Base-by-base conservation (phyloP, 2,329 filamentous ascomycete species). In the Penicillium sclerotigenum region DNA sequence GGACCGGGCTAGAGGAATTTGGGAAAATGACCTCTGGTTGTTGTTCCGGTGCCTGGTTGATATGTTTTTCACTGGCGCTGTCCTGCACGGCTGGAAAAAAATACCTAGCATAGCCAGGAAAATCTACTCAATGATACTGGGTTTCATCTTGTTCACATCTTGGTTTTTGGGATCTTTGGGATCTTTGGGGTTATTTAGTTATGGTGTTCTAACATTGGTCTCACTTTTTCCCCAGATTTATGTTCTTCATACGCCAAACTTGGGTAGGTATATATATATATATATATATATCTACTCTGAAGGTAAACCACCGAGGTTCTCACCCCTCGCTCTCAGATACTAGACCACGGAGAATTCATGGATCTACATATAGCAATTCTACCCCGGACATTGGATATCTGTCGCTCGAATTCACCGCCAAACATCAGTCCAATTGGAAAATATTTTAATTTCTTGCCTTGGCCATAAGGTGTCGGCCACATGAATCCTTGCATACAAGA, bases 101-200 rank as follows among this genome's bases (percentile, higher is more conserved):
- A 65, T 62, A 62, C 64, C 64, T 66, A 66, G 62, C 64, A 66
- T 66, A 66, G 64, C 59, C 52, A 77, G 68, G 14, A 76, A 67
- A 42, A 71, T 71, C 43, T 72, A 61, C 50, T 66, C 64, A 65
- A 66, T 66, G 59, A 65, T 62, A 66, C 64, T 62, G 64, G 64
- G 61, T 66, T 66, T 66, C 58, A 65, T 61, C 57, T 60, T 64
- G 62, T 66, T 66, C 63, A 65, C 57, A 51, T 26, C 28, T 45
- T 55, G 38, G 14, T 51, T 24, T 40, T 45, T n/a, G n/a, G n/a
- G n/a, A n/a, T n/a, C n/a, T 36, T 45, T 38, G 40, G 20, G 6
- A n/a, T 31, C 16, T 34, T 34, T n/a, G 31, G 24, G 31, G 24
- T 36, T 49, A 38, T 28, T n/a, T 43, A 28, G 26, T 18, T 31